A percentile compares a stretch with the other conserved stretches of the same genome.
Evolutionary conservation across 2,329 filamentous ascomycete species (phyloP).

Genomic region (Penicillium nordicum): DNA sequence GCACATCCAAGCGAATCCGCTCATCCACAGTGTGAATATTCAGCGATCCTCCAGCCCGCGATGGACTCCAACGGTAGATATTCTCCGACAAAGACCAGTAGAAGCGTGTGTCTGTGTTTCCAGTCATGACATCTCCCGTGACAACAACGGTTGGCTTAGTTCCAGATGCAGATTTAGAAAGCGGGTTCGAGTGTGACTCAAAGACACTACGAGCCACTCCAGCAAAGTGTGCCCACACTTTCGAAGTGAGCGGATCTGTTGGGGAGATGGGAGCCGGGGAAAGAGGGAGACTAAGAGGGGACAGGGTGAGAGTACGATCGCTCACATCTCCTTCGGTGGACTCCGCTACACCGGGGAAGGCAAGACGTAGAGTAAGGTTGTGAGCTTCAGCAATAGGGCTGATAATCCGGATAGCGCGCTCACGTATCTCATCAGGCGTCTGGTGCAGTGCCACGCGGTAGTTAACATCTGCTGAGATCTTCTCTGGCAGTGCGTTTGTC

Average conservation of each 20-base stretch:
- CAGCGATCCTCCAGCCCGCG: conserved; percentile 42
- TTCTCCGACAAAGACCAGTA: conserved; percentile 53
- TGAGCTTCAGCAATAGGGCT: conserved; percentile 48
- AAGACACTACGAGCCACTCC: conserved; percentile 42
- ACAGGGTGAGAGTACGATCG: conserved; percentile 32
- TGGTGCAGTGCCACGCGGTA: conserved; percentile 58
- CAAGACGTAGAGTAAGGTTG: conserved; percentile 45
- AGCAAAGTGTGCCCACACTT: conserved; percentile 37
- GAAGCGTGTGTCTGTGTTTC: conserved; percentile 53
- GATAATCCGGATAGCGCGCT: conserved; percentile 48
- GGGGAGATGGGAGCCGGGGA: conserved; percentile 35
- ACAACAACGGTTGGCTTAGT: conserved; percentile 37
- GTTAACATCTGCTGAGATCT: conserved; percentile 52
- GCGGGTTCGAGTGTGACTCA: conserved; percentile 30
- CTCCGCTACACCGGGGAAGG: conserved; percentile 39
- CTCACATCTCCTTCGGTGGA: conserved; percentile 11
- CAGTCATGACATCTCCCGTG: conserved; percentile 49
- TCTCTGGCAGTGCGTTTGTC: conserved; percentile 57
- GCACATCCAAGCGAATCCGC: conserved; percentile 42
- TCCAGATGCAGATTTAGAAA: conserved; percentile 19
- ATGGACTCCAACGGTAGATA: conserved; percentile 52
- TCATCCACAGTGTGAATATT: conserved; percentile 54
- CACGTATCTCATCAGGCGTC: conserved; percentile 45
- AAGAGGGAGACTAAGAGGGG: conserved; percentile 28
- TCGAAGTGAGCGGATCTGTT: conserved; percentile 29